Percentiles rank a stretch among this genome's conserved stretches.
phyloP scores from a whole-genome alignment of 1,284 basidiomycete genomes.

The Microbotryomycetes sp. region DNA sequence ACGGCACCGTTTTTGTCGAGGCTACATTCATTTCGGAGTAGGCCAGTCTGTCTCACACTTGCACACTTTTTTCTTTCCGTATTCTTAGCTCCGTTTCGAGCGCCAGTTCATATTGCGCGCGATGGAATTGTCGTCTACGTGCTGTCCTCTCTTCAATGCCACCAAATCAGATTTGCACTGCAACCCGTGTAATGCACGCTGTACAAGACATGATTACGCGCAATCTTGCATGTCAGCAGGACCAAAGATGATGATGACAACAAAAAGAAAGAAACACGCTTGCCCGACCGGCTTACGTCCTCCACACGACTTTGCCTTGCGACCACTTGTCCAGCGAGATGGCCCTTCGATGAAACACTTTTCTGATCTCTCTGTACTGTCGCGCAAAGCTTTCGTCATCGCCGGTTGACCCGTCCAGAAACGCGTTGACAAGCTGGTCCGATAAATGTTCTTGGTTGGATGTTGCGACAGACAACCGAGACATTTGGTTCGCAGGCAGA shows the following conservation, averaged over 20 bases:
- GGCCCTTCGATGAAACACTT: constrained; percentile 78
- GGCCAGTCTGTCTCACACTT: not conserved
- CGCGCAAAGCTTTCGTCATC: constrained; percentile 73
- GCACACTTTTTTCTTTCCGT: too few species aligned
- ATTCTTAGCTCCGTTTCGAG: too few species aligned
- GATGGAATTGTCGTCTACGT: too few species aligned
- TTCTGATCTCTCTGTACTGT: constrained; percentile 76
- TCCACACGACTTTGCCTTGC: constrained; percentile 72
- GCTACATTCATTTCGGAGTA: constrained; percentile 73
- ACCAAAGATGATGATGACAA: too few species aligned
- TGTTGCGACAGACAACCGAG: constrained; percentile 74
- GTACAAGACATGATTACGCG: not conserved
- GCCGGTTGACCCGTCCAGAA: constrained; percentile 54
- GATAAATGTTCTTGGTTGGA: constrained; percentile 81
- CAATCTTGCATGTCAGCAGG: too few species aligned
- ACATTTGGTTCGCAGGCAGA: constrained; percentile 71
- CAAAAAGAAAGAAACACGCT: not conserved
- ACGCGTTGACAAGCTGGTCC: constrained; percentile 68
- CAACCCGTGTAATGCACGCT: not conserved
- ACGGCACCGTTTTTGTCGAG: constrained; percentile 76
- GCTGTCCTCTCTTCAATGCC: too few species aligned
- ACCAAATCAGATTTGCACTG: not conserved
- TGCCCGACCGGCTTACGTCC: constrained; percentile 6
- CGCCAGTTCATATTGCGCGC: too few species aligned
- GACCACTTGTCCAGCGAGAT: constrained; percentile 83